A percentile compares a stretch with the other conserved stretches of the same genome.
Conservation (phyloP, 1,139 yeast species). For the Yamadazyma spencermartinsiae region DNA sequence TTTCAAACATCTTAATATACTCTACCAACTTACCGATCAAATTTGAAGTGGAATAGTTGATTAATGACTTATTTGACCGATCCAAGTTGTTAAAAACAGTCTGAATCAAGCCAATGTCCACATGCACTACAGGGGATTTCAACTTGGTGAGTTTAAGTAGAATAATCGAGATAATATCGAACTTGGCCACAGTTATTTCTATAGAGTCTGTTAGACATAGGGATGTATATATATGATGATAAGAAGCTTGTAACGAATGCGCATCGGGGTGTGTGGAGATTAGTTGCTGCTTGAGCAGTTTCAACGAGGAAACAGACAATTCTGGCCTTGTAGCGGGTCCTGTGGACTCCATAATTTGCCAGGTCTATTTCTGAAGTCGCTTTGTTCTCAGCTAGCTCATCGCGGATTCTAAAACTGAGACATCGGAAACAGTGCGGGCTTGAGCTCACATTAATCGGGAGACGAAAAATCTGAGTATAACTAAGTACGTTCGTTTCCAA, state of each 20-base stretch:
- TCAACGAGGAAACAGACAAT: neutral
- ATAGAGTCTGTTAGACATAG: neutral
- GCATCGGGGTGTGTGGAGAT: neutral
- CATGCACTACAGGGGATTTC: neutral
- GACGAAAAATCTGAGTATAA: no score
- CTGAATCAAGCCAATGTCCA: slow-evolving; percentile 3
- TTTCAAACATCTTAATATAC: slow-evolving; percentile 18
- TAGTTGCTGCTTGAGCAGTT: neutral
- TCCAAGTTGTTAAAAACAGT: slow-evolving; percentile 6
- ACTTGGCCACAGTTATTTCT: slow-evolving; percentile 1
- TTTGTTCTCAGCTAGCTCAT: no score
- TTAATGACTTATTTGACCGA: slow-evolving; percentile 8
- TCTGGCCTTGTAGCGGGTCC: no score
- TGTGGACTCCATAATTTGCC: no score
- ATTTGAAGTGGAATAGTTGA: slow-evolving; percentile 4
- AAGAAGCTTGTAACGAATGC: neutral
- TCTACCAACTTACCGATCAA: slow-evolving; percentile 11
- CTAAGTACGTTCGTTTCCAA: neutral
- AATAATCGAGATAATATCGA: slow-evolving; percentile 8
- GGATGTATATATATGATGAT: neutral
- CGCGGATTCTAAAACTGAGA: no score
- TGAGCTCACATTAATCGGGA: no score
- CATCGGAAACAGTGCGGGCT: no score
- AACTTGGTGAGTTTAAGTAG: slow-evolving; percentile 11
- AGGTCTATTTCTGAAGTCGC: no score